phyloP scores from a whole-genome alignment of 2,329 filamentous ascomycete species.

The Arthrobotrys sphaeroides region DNA sequence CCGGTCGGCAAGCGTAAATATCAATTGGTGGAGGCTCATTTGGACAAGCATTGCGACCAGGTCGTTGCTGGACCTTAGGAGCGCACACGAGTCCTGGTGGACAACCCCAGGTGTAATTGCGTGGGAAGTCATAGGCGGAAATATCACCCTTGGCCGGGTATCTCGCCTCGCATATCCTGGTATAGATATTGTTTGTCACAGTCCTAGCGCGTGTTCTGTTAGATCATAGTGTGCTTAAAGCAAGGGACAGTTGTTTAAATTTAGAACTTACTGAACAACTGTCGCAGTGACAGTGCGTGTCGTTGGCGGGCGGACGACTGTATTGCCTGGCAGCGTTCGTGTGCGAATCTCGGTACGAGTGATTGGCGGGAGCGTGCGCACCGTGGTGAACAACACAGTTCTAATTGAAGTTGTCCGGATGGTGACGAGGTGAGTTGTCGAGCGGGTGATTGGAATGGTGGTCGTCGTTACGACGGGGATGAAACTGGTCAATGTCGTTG shows the following conservation, averaged over 20 bases:
- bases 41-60: conserved; percentile 33
- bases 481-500: conserved; percentile 26
- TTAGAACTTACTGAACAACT: conserved; percentile 24
- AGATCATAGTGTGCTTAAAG: background rate
- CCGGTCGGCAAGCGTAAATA: conserved; percentile 35
- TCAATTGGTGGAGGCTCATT: conserved; percentile 48
- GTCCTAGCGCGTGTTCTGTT: conserved; percentile 19
- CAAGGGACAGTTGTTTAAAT: background rate
- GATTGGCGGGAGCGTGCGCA: conserved; percentile 20
- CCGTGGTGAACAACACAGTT: conserved; percentile 29
- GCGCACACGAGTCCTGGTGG: conserved; percentile 38
- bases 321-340: conserved; percentile 21
- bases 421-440: conserved; percentile 11
- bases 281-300: conserved; percentile 20
- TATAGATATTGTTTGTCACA: conserved; percentile 37
- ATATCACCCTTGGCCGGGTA: conserved; percentile 39
- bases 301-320: conserved; percentile 22
- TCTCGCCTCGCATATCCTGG: conserved; percentile 42
- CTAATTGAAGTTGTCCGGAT: conserved; percentile 21
- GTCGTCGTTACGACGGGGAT: conserved; percentile 28
- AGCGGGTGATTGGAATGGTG: conserved; percentile 7
- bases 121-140: conserved; percentile 41
- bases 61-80: conserved; percentile 19
- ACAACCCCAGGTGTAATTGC: conserved; percentile 50
- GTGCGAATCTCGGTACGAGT: background rate